Conservation (phyloP, 805 yeast genomes). For the Ogataea wickerhamii region DNA sequence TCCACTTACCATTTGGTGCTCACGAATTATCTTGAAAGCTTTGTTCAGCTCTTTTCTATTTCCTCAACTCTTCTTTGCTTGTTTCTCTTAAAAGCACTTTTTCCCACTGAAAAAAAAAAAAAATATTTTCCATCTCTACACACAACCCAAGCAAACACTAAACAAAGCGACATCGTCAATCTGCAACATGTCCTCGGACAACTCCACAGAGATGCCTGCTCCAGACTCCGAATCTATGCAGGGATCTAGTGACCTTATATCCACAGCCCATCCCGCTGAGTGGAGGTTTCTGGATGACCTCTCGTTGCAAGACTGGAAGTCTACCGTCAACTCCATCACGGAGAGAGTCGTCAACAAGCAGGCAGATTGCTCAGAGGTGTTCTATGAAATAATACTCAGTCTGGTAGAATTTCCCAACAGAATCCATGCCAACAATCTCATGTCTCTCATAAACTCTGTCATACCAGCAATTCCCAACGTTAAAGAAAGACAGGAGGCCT, state of each 20-base stretch:
- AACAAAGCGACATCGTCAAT: no score
- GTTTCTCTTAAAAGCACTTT: no score
- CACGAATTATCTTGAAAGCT: no score
- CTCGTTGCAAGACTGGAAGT: slow-evolving; percentile 13
- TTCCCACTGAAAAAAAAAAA: no score
- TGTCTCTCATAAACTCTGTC: slow-evolving; percentile 20
- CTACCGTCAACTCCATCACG: slow-evolving; percentile 9
- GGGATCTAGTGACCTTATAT: not conserved
- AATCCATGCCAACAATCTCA: slow-evolving; percentile 14
- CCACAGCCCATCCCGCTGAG: slow-evolving; percentile 3
- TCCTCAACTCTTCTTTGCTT: no score
- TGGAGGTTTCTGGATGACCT: slow-evolving; percentile 18
- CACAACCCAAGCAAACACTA: no score
- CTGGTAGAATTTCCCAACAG: slow-evolving; percentile 24
- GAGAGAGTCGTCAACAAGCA: slow-evolving; percentile 10
- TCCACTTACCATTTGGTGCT: no score
- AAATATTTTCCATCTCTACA: no score
- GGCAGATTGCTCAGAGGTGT: slow-evolving; percentile 15
- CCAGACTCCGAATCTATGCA: no score
- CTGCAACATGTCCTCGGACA: no score
- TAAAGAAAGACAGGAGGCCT: slow-evolving; percentile 20
- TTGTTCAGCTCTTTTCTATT: no score
- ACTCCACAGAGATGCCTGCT: no score
- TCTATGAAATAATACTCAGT: slow-evolving; percentile 26
- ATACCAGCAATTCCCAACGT: slow-evolving; percentile 17